A percentile compares a stretch with the other conserved stretches of the same genome.
phyloP scores from a whole-genome alignment of 768 basidiomycete species.

The Roridomyces roridus region DNA sequence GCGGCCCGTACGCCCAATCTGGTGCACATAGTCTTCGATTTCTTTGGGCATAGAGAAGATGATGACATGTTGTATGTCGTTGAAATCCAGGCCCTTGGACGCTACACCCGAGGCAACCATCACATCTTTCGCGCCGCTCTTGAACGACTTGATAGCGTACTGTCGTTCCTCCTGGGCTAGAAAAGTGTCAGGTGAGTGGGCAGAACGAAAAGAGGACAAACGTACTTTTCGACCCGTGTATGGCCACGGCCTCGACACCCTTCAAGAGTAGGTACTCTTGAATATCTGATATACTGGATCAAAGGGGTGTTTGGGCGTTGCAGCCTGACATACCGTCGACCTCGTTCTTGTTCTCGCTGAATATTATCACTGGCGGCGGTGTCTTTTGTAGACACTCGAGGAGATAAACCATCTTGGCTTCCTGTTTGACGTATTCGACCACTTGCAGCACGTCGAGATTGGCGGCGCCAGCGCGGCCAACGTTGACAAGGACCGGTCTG shows the following conservation, averaged over 20 bases:
- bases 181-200: constrained; percentile 3
- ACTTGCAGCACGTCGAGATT: constrained; percentile 96
- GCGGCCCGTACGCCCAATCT: constrained; percentile 97
- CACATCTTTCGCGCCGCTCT: constrained; percentile 96
- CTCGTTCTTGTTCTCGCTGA: constrained; percentile 99
- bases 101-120: constrained; percentile 99
- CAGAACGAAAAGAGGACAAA: constrained; percentile 7
- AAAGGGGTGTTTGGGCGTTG: background rate
- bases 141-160: constrained; percentile 98
- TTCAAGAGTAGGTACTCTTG: constrained; percentile 97
- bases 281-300: constrained; percentile 68
- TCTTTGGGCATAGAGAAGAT: constrained; percentile 99
- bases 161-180: constrained; percentile 97
- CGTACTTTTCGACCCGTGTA: constrained; percentile 96
- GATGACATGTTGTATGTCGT: constrained; percentile 98
- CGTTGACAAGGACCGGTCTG: constrained; percentile 93
- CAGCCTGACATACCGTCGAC: constrained; percentile 79
- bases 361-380: constrained; percentile 95
- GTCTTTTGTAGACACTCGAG: constrained; percentile 98
- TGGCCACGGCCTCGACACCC: constrained; percentile 97
- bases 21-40: constrained; percentile 99
- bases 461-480: constrained; percentile 97
- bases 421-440: constrained; percentile 99
- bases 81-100: constrained; percentile 98
- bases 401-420: constrained; percentile 99